Evolutionary conservation across 1,284 basidiomycete genomes (phyloP), one percentile per base, ranked within the genome.

Genomic region (Irpex rosettiformis): DNA sequence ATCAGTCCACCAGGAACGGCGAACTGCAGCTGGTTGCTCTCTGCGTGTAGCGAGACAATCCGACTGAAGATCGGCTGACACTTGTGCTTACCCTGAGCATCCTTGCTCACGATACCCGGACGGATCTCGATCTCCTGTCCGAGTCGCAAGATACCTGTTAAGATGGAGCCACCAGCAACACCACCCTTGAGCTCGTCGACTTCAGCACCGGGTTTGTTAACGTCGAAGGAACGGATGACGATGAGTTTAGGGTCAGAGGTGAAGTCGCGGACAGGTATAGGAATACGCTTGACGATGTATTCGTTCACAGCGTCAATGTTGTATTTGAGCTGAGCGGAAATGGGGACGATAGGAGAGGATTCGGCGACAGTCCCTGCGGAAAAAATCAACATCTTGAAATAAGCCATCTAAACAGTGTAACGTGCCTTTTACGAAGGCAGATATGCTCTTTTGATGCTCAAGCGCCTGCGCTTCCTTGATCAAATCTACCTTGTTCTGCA

Each of bases 231-330:
- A 69, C 95, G 94, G 73, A 99, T 99, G 71, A 99, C 96, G 69
- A 99, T 98, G 65, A 99, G 86, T 52, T 90, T 87, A 0, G 96
- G 94, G 65, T 93, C 87, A 47, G 94, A 89, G 40, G 87, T 83
- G 74, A 99, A 99, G 79, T 99, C 91, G 63, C 96, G 92, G 40
- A 89, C 78, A 42, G 96, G 96, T 51, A 98, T 91, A 8, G 96
- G 94, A 67, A 99, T 98, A 60, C 92, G 88, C 74, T 94, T 96
- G 67, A 96, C 94, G 72, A 99, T 96, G 79, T 98, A 98, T 72
- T 98, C 95, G 78, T 97, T 97, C 55, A 99, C 96, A n/a, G 96
- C 96, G 70, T 98, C 96, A 69, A 99, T 98, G 81, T 99, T 99
- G 83, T 98, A 99, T 77, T 94, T 94, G 61, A 99, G 81, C 76